These are phyloP conservation scores for Passalora sequoiae DNA, from an alignment of 2,329 filamentous ascomycete genomes.

Conservation along the genomic window DNA sequence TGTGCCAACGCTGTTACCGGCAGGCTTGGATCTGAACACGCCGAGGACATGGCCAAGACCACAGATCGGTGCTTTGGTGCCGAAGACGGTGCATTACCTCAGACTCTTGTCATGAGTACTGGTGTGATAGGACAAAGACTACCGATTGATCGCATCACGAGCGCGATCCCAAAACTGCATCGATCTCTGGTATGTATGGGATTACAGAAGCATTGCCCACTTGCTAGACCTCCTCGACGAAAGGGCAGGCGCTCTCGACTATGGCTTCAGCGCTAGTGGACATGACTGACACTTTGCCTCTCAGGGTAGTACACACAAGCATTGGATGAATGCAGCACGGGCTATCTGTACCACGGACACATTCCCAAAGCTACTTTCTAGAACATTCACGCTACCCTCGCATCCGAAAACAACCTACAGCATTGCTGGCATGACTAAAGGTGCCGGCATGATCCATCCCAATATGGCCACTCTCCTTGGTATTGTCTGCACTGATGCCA, in stretches of 20 bases:
- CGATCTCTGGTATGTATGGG: too few relatives aligned
- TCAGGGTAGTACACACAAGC: slow-evolving; percentile 69
- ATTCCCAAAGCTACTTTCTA: slow-evolving; percentile 90
- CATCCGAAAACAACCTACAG: slow-evolving; percentile 70
- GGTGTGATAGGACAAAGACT: slow-evolving; percentile 94
- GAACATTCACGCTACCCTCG: slow-evolving; percentile 76
- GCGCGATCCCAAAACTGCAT: slow-evolving; percentile 73
- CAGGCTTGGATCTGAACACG: slow-evolving; percentile 82
- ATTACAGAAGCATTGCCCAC: too few relatives aligned
- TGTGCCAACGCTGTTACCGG: slow-evolving; percentile 97
- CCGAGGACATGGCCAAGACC: slow-evolving; percentile 71
- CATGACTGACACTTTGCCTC: too few relatives aligned
- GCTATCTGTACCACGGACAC: slow-evolving; percentile 98
- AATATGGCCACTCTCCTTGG: slow-evolving; percentile 97
- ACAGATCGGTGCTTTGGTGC: slow-evolving; percentile 61
- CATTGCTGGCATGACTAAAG: slow-evolving; percentile 94
- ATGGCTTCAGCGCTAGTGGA: too few relatives aligned
- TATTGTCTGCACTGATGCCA: slow-evolving; percentile 85
- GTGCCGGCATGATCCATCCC: slow-evolving; percentile 97
- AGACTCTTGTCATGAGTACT: slow-evolving; percentile 95
- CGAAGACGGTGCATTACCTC: slow-evolving; percentile 40
- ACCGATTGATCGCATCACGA: slow-evolving; percentile 83
- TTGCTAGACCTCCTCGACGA: too few relatives aligned
- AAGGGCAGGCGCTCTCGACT: too few relatives aligned
- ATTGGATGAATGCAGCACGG: slow-evolving; percentile 80